Percentiles rank a stretch among this genome's conserved stretches.
phyloP scores from a whole-genome alignment of 257 asterid species.

The Agastache rugosa region DNA sequence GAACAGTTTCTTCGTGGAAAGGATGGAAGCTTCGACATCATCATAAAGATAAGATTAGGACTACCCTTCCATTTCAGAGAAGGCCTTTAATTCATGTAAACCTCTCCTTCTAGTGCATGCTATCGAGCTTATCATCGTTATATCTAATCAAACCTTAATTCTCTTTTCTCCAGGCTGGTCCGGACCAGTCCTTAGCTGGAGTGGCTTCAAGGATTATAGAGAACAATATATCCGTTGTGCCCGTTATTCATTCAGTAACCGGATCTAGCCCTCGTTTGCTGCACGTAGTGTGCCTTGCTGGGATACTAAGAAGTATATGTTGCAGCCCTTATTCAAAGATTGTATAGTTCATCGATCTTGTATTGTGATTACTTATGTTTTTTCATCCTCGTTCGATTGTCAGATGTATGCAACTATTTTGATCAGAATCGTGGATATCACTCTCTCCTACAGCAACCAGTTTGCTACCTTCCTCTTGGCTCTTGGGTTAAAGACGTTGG shows the following conservation, averaged over 20 bases:
- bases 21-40: conserved; percentile 48
- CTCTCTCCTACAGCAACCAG: conserved; percentile 63
- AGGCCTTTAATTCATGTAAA: conserved; percentile 67
- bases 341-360: not conserved
- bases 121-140: not conserved
- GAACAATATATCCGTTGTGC: conserved; percentile 63
- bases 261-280: conserved; percentile 60
- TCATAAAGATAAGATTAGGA: conserved; percentile 40
- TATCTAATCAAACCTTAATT: not conserved
- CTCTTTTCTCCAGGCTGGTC: conserved; percentile 59
- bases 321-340: conserved; percentile 7
- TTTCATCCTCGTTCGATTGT: conserved; percentile 21
- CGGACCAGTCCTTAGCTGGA: conserved; percentile 68
- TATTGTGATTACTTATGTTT: not conserved
- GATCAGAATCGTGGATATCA: conserved; percentile 55
- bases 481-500: conserved; percentile 60
- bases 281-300: conserved; percentile 61
- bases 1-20: conserved; percentile 73
- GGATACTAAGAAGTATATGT: conserved; percentile 54
- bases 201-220: conserved; percentile 61
- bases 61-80: conserved; percentile 44
- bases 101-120: conserved; percentile 8
- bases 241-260: conserved; percentile 52
- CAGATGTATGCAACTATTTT: conserved; percentile 67
- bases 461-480: conserved; percentile 64